Percentiles rank a stretch among this genome's conserved stretches.
Conservation (phyloP, 2,329 filamentous ascomycete species). For the Ascochyta koolunga region DNA sequence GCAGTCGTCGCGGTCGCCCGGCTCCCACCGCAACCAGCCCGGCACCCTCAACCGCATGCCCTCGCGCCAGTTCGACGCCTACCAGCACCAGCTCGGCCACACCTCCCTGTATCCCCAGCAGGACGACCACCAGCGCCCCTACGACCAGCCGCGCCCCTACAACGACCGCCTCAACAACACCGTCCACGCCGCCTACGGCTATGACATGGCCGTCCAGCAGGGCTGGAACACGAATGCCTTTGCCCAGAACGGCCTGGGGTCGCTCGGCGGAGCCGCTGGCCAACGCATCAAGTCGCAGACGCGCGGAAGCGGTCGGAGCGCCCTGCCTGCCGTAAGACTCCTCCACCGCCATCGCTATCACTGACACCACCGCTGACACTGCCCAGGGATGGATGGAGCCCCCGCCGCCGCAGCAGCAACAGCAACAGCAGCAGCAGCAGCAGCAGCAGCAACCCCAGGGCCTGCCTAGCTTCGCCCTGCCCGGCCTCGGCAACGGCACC, state of each 20-base stretch:
- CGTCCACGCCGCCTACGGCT: conserved; percentile 66
- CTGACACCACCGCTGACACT: background rate
- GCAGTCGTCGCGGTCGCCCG: conserved; percentile 70
- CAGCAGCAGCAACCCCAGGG: conserved; percentile 28
- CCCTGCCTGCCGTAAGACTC: conserved; percentile 74
- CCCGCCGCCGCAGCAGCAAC: conserved; percentile 32
- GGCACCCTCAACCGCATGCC: conserved; percentile 71
- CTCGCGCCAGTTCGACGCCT: conserved; percentile 79
- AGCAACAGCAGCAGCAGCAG: too few relatives aligned
- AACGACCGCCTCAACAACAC: conserved; percentile 64
- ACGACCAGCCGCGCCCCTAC: conserved; percentile 59
- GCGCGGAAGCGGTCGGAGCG: conserved; percentile 60
- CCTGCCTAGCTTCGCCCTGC: conserved; percentile 50
- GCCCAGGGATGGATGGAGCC: conserved; percentile 67
- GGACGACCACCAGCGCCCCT: conserved; percentile 28
- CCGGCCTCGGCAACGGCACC: conserved; percentile 47
- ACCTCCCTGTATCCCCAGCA: conserved; percentile 67
- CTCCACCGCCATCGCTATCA: background rate
- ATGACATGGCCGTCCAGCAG: conserved; percentile 73
- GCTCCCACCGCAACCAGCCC: conserved; percentile 70
- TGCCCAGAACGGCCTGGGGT: conserved; percentile 69
- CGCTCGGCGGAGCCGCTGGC: conserved; percentile 57
- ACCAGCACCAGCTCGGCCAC: conserved; percentile 68
- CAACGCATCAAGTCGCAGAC: conserved; percentile 62
- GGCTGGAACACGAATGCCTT: conserved; percentile 82